Percentiles rank a stretch among this genome's conserved stretches.
phyloP scores from a whole-genome alignment of 139 green algal genomes.

The Penium margaritaceum region DNA sequence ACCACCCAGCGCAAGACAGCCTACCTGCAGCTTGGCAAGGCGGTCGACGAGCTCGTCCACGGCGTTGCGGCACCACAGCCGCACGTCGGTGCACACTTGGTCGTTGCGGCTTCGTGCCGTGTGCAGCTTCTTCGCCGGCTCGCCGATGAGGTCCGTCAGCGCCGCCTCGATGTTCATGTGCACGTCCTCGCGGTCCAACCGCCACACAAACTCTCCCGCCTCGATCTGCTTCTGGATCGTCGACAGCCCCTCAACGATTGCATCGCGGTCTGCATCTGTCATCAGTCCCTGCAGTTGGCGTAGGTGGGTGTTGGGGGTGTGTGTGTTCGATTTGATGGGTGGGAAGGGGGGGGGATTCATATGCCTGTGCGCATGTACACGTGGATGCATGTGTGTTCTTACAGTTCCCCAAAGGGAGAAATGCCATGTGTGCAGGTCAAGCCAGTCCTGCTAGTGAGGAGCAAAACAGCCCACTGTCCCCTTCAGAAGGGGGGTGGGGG shows the following conservation, averaged over 20 bases:
- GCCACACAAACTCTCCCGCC: conserved; percentile 38
- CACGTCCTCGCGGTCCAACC: conserved; percentile 44
- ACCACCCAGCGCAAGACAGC: too few relatives aligned
- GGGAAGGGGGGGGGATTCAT: too few relatives aligned
- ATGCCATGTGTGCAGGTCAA: too few relatives aligned
- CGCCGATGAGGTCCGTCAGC: conserved; percentile 41
- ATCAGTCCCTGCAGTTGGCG: conserved; percentile 45
- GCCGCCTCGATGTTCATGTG: conserved; percentile 50
- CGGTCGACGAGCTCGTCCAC: conserved; percentile 71
- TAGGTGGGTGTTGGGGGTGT: too few relatives aligned
- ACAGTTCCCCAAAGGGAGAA: too few relatives aligned
- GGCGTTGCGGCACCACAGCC: conserved; percentile 78
- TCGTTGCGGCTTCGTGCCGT: conserved; percentile 92
- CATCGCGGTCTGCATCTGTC: conserved; percentile 35
- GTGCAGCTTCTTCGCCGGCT: conserved; percentile 86
- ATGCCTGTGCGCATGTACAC: too few relatives aligned
- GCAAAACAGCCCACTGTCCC: too few relatives aligned
- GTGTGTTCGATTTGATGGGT: too few relatives aligned
- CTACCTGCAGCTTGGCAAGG: conserved; percentile 71
- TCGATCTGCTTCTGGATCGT: conserved; percentile 40
- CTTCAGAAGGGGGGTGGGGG: too few relatives aligned
- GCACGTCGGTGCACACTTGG: conserved; percentile 93
- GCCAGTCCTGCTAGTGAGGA: too few relatives aligned
- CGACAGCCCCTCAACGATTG: conserved; percentile 40
- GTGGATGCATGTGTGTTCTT: too few relatives aligned